A percentile compares a stretch with the other conserved stretches of the same genome.
These are phyloP conservation scores for Grosmannia serpens DNA, from an alignment of 2,329 filamentous ascomycete species.

Conservation along the genomic window DNA sequence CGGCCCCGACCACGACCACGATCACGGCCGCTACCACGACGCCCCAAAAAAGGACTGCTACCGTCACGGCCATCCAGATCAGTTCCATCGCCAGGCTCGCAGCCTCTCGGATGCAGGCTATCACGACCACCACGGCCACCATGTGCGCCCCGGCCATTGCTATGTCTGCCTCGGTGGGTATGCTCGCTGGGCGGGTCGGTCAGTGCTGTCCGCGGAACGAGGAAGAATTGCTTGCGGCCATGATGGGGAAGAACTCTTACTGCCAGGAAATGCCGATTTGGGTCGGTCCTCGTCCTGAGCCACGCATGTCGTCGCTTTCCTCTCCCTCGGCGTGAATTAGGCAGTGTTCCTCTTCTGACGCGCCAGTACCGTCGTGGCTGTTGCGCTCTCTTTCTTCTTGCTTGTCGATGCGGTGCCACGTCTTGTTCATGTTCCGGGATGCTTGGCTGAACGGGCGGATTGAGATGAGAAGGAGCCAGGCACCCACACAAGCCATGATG, in stretches of 20 bases:
- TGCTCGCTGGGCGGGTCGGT: background rate
- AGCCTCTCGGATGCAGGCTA: background rate
- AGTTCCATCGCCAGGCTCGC: conserved; percentile 1
- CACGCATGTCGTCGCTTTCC: conserved; percentile 1
- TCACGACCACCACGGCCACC: background rate
- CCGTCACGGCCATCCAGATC: conserved; percentile 1
- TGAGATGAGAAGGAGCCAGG: background rate
- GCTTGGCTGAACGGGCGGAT: background rate
- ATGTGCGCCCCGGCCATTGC: background rate
- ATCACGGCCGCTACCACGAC: background rate
- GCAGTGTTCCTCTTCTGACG: background rate
- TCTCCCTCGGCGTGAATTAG: background rate
- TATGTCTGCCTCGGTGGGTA: background rate
- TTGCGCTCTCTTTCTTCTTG: background rate
- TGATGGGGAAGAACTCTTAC: background rate
- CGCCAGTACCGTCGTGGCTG: background rate
- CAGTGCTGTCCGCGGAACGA: background rate
- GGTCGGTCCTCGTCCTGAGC: background rate
- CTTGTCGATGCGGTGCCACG: background rate
- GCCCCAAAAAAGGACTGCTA: conserved; percentile 5
- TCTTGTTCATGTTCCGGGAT: background rate
- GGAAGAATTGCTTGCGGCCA: background rate
- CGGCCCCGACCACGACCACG: background rate
- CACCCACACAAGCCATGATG: background rate
- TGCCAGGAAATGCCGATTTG: background rate